A percentile compares a stretch with the other conserved stretches of the same genome.
Conservation (phyloP, 257 asterid species). For the Euphrasia confusa region DNA sequence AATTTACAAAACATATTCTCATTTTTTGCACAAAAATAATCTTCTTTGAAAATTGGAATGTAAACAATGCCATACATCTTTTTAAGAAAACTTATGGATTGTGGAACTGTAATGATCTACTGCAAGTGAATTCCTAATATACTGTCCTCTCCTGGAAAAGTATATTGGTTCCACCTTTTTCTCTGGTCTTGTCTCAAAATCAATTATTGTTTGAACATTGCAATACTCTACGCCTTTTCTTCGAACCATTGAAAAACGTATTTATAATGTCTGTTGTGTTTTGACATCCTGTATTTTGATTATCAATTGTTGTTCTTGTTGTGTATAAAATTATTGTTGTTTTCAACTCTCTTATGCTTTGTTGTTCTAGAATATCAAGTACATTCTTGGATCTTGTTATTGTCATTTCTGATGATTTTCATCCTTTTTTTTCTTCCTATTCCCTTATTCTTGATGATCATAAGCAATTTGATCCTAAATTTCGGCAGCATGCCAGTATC, state of each 20-base stretch:
- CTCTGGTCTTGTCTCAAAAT: not conserved
- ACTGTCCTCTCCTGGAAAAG: not conserved
- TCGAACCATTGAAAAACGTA: not conserved
- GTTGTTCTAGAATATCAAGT: conserved; percentile 18
- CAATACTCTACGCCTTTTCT: too few relatives aligned
- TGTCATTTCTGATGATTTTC: conserved; percentile 13
- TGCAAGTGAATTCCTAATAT: conserved; percentile 13
- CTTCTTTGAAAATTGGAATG: too few relatives aligned
- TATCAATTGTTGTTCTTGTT: conserved; percentile 16
- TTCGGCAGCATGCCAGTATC: too few relatives aligned
- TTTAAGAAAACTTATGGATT: conserved; percentile 6
- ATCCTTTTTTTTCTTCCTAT: not conserved
- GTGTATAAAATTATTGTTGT: conserved; percentile 10
- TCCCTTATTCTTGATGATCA: conserved; percentile 5
- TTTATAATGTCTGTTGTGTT: not conserved
- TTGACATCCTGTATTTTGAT: conserved; percentile 7
- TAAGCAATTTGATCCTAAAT: too few relatives aligned
- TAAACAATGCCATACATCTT: too few relatives aligned
- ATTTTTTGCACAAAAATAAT: too few relatives aligned
- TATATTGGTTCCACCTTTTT: not conserved
- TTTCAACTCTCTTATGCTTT: not conserved
- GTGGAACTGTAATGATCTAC: conserved; percentile 15
- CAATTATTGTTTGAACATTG: too few relatives aligned
- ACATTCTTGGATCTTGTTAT: conserved; percentile 11
- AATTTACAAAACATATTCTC: too few relatives aligned